Conservation (phyloP, 345 rosid genomes). For the Eucalyptus fibrosa region DNA sequence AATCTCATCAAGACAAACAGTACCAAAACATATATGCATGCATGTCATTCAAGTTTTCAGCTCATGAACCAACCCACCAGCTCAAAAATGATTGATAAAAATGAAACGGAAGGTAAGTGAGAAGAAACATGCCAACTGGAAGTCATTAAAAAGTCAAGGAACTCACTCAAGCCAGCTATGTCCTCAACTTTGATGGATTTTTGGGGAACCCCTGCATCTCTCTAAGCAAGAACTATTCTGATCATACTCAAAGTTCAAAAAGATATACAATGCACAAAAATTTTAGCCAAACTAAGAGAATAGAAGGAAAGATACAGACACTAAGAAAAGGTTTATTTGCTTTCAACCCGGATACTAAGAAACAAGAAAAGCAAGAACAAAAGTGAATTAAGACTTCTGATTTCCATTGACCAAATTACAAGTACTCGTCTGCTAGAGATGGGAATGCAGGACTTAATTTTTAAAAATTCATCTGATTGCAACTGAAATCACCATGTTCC, state of each 20-base stretch:
- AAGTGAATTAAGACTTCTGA: background rate
- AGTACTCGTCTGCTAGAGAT: background rate
- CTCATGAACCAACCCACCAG: background rate
- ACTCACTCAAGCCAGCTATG: constrained; percentile 90
- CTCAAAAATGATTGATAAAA: background rate
- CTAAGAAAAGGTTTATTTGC: background rate
- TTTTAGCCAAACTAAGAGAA: background rate
- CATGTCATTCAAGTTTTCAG: background rate
- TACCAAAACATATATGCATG: background rate
- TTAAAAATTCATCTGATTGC: background rate
- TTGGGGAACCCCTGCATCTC: constrained; percentile 78
- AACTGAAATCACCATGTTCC: background rate
- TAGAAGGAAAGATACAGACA: background rate
- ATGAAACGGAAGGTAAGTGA: background rate
- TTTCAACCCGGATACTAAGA: background rate
- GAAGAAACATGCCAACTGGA: background rate
- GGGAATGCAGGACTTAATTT: background rate
- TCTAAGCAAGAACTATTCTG: constrained; percentile 22
- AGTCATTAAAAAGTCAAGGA: background rate
- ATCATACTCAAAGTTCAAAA: background rate
- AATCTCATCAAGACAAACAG: background rate
- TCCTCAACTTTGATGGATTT: constrained; percentile 73
- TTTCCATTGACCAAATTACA: background rate
- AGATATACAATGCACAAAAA: background rate
- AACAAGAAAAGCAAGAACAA: background rate